Evolutionary conservation across 2,329 filamentous ascomycete species (phyloP), one percentile per base, ranked within the genome.

Genomic region (Xylaria sp.): DNA sequence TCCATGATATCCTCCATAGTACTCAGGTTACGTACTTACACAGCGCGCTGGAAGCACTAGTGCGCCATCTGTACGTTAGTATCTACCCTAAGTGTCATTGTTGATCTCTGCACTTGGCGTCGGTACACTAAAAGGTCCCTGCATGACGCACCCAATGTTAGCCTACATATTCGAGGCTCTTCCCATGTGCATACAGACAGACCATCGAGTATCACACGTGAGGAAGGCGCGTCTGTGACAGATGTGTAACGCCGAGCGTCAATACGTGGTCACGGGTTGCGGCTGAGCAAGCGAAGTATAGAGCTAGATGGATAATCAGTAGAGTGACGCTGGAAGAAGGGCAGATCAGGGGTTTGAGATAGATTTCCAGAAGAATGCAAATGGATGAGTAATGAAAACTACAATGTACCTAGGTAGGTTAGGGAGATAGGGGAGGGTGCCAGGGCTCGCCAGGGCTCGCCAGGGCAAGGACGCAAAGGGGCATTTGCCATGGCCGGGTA

Each of bases 61-160:
- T 51, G 25, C 23, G 13, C 4, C 25, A 54, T 6, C 8, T 51
- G 31, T 52, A 51, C n/a, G 25, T 25, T 28, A 28, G 28, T 6
- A 28, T 28, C 28, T 28, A 8, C 48, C 3, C 18, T n/a, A 20
- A 15, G 18, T 20, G 6, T 50, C 15, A 20, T 50, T 55, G 20
- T 34, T 57, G 37, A 23, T 52, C 50, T 59, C 20, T 60, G 57
- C 9, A 2, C 51, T 51, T 60, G n/a, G 50, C 50, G 34, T 28
- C 28, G 28, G 28, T 34, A 56, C 41, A 62, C 64, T 62, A 66
- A 62, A 55, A 60, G 51, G 65, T 63, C 52, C 65, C 65, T 67
- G 65, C 65, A 67, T 67, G 25, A 57, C 62, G 58, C 56, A 58
- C 12, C 56, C 56, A 58, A 31, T n/a, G 31, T 48, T 46, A 58